Evolutionary conservation across 768 basidiomycete genomes (phyloP).

Genomic region (Boletus rubropictus): DNA sequence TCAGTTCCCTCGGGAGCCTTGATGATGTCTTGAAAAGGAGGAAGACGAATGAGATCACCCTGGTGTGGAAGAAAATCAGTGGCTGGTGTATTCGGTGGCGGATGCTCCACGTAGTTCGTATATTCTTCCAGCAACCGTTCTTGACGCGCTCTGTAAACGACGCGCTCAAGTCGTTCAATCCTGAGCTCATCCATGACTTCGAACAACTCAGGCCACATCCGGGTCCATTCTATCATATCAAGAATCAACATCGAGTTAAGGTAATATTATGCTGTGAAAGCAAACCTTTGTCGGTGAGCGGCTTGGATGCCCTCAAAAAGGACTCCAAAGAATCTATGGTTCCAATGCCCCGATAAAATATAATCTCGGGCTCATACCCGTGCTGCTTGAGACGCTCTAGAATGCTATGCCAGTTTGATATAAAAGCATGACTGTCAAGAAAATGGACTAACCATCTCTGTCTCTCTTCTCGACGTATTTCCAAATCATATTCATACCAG

Average conservation of each 20-base stretch:
- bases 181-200: not conserved
- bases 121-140: not conserved
- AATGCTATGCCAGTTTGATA: not conserved
- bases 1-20: not conserved
- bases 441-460: not conserved
- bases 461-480: not conserved
- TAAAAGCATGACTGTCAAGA: too few species aligned
- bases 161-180: not conserved
- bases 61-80: not conserved
- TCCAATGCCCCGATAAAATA: not conserved
- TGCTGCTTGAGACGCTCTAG: not conserved
- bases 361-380: not conserved
- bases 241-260: not conserved
- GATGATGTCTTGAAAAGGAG: not conserved
- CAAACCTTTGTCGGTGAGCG: not conserved
- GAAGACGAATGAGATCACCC: not conserved
- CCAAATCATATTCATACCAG: not conserved
- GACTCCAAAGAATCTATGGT: not conserved
- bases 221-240: not conserved
- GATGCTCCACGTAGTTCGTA: not conserved
- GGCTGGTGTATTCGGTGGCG: not conserved
- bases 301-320: not conserved
- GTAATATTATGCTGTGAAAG: not conserved
- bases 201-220: not conserved
- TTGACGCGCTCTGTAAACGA: not conserved